phyloP scores from a whole-genome alignment of 202 grass and related monocot species.

The Musa balbisiana region DNA sequence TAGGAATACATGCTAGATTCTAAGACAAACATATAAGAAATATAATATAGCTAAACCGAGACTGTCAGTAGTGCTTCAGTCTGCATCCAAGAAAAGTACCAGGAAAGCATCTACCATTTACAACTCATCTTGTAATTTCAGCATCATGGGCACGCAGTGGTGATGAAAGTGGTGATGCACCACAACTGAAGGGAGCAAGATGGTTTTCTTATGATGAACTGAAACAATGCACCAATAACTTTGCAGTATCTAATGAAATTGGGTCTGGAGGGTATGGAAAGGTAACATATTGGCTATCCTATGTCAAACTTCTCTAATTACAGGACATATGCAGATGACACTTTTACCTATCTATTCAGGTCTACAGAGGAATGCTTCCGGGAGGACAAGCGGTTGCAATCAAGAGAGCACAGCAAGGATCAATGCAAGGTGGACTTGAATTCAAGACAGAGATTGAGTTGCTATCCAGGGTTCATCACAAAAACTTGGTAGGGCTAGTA shows the following conservation, averaged over 20 bases:
- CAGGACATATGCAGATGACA: background rate
- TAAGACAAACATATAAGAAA: too few species aligned
- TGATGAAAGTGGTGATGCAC: background rate
- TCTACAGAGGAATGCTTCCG: slow-evolving; percentile 13
- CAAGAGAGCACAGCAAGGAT: slow-evolving; percentile 10
- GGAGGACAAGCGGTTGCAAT: slow-evolving; percentile 8
- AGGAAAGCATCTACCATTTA: background rate
- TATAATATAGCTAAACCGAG: too few species aligned
- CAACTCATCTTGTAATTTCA: background rate
- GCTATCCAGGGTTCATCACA: slow-evolving; percentile 15
- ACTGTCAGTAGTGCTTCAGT: too few species aligned
- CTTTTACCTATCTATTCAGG: background rate
- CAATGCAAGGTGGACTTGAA: slow-evolving; percentile 15
- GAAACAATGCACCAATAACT: background rate
- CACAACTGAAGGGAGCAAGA: background rate
- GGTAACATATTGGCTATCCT: background rate
- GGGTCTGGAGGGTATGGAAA: slow-evolving; percentile 10
- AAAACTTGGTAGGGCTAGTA: slow-evolving; percentile 5
- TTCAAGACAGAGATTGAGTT: slow-evolving; percentile 20
- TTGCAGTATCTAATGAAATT: background rate
- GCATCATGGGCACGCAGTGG: slow-evolving; percentile 3
- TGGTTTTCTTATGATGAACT: slow-evolving; percentile 4
- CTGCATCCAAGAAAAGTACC: background rate
- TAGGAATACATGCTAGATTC: too few species aligned
- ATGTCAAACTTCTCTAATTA: background rate